Base-by-base conservation (phyloP, 306 rosid genomes). In the Gleditsia sinensis region DNA sequence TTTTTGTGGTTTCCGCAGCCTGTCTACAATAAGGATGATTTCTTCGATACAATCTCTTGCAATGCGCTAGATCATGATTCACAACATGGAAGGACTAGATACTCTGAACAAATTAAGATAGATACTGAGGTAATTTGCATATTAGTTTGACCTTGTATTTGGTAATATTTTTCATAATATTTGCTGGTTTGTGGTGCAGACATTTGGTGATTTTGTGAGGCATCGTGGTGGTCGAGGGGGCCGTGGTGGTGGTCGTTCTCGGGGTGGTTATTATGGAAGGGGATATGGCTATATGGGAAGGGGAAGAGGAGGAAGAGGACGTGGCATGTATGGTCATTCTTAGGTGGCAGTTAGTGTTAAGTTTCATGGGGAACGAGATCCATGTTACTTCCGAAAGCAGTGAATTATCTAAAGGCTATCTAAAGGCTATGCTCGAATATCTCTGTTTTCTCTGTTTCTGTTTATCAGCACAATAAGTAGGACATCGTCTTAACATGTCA, bases 221-320 rank as follows among this genome's bases (percentile, higher is more conserved):
- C 70, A 45, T 66, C 81, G 80, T 37, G 90, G 90, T 40, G 85
- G 82, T 23, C 69, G 87, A 46, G 85, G 90, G 1, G 87, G 87
- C 25, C 86, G 86, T 37, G 85, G 82, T 27, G 92, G 89, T 27
- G 82, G 86, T 50, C 82, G 88, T 21, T 45, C 63, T 62, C 76
- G 76, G 0, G 88, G 87, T 55, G 80, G 81, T 64, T 88, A 82
- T 58, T 77, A 80, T 43, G 92, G 96, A 42, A 72, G 85, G 62
- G 89, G 89, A 3, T 76, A 83, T 67, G 88, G 87, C 67, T 64
- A 86, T 69, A 53, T 5, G 2, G 85, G 86, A 43, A 78, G 89
- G 37, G 85, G 87, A 61, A 80, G 88, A 54, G 89, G 91, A 13
- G 85, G 87, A 61, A 80, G 88, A 54, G 89, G 91, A 13, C 85